Base-by-base conservation (phyloP, 2,329 filamentous ascomycete genomes). In the Botrytis tulipae region DNA sequence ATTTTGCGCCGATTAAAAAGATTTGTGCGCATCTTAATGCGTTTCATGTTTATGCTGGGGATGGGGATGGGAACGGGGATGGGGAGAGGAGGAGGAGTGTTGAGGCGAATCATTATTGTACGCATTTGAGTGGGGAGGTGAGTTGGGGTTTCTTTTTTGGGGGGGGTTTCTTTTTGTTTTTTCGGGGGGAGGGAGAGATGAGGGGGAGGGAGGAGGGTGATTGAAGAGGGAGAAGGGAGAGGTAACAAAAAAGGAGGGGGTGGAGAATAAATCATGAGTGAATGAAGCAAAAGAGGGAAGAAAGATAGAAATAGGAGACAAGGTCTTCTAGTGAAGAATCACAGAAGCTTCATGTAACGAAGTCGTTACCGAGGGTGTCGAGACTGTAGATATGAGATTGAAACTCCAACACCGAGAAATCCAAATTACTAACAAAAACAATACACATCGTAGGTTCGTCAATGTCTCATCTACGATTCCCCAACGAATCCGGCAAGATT, bases 101-200 rank as follows among this genome's bases (percentile, higher is more conserved):
- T 1, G 93, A 96, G 81, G 85, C 93, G 0, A 94, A 96, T 80
- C 93, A 97, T 82, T 97, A 96, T 83, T 97, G 94, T 80, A 87
- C 91, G 1, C 93, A 96, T 78, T 78, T 96, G 6, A 94, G 87
- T 75, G 74, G 80, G 84, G 93, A 96, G 75, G 86, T 97, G 73
- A 88, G 93, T 72, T 59, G 42, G 5, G 42, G 16, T 44, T 44
- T 18, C 6, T 83, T 32, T 84, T 87, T 3, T 86, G 88, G 51
- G 92, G 10, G 40, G 2, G 2, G 32, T 32, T 32, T 37, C 8
- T 37, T 35, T 40, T 12, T 14, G 40, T 14, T 2, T 42, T 42
- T 44, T 44, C 18, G 42, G 42, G 7, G 4, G 6, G 18, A 3
- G 12, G 22, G 18, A 12, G 4, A 29, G 51, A 18, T 2, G 14